Conservation (phyloP, 352 stramenopile genomes). For the Pythium monospermum region DNA sequence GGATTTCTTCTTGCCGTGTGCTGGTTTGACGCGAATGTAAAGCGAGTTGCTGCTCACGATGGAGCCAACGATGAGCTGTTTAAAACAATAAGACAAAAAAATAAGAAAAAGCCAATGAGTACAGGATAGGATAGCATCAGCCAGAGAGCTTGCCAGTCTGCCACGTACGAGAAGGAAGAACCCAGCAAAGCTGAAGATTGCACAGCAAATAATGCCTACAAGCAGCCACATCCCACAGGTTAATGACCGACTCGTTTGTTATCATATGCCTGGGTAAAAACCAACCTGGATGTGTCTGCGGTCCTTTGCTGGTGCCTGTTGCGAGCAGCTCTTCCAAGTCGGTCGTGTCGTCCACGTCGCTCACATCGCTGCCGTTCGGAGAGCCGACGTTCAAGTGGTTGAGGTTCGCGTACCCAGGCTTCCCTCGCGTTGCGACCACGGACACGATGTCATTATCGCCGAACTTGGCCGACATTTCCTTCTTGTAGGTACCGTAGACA, state of each 20-base stretch:
- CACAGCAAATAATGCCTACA: slow-evolving; percentile 75
- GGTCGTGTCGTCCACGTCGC: slow-evolving; percentile 70
- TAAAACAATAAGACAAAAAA: neutral
- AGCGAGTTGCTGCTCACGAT: slow-evolving; percentile 85
- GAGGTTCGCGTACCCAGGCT: slow-evolving; percentile 77
- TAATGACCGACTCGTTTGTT: too few species aligned
- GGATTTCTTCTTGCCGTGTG: slow-evolving; percentile 79
- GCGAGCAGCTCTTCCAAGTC: slow-evolving; percentile 77
- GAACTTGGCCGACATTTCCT: slow-evolving; percentile 83
- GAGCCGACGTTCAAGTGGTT: slow-evolving; percentile 79
- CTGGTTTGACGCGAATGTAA: slow-evolving; percentile 77
- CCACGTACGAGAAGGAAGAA: slow-evolving; percentile 66
- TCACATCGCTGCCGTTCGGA: slow-evolving; percentile 69
- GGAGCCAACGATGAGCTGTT: slow-evolving; percentile 74
- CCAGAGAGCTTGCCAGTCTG: too few species aligned
- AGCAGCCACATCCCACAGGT: too few species aligned
- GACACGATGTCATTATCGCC: slow-evolving; percentile 61
- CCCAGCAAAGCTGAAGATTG: slow-evolving; percentile 68
- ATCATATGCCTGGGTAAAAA: too few species aligned
- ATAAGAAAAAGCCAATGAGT: neutral
- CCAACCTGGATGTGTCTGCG: slow-evolving; percentile 64
- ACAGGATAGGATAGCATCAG: too few species aligned
- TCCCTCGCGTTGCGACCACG: slow-evolving; percentile 43
- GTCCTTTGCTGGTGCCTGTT: slow-evolving; percentile 62
- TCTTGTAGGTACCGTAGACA: slow-evolving; percentile 67